Base-by-base conservation (phyloP, 2,329 filamentous ascomycete genomes). In the Colletotrichum euphorbiae region DNA sequence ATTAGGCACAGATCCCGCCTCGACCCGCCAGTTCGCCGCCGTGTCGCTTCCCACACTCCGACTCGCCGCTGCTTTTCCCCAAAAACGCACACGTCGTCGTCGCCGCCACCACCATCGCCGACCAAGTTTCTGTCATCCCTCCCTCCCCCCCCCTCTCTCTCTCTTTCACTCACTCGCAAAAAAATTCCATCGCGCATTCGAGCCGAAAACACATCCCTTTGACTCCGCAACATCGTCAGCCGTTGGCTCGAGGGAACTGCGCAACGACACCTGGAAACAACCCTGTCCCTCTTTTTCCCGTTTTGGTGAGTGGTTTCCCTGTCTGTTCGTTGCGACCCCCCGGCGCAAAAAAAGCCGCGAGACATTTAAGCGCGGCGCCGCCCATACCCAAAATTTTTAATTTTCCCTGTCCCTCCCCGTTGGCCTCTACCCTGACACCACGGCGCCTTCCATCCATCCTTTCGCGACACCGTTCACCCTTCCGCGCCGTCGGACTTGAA, bases 311-410 rank as follows among this genome's bases (percentile, higher is more conserved):
- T 67, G 51, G 54, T 69, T 67, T 51, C 55, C 67, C 67, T 69
- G 62, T 52, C 67, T 50, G 33, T 57, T 55, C 61, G 54, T 57
- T 56, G 50, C 54, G 60, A 68, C 56, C 66, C 61, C 56, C 66
- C 48, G 56, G 66, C 66, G 66, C 66, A 68, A 68, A 68, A 69
- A 69, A 69, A 69, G 67, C 63, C 63, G 67, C 62, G 67, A 69
- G 67, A 69, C 67, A 69, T 69, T 69, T 69, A 69, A 69, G 62
- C 67, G 67, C 67, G 56, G 54, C 62, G 63, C 45, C 67, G 63
- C 66, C 62, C 56, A 69, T 63, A 61, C 58, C 62, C 62, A 65
- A 62, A 67, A 69, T 46, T 52, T 33, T 67, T 69, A 67, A 28
- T 69, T 67, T 66, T 69, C 67, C 63, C 67, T 67, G 62, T 69